A percentile compares a stretch with the other conserved stretches of the same genome.
Evolutionary conservation across 768 basidiomycete genomes (phyloP).

Genomic region (Tephrocybe sp.): DNA sequence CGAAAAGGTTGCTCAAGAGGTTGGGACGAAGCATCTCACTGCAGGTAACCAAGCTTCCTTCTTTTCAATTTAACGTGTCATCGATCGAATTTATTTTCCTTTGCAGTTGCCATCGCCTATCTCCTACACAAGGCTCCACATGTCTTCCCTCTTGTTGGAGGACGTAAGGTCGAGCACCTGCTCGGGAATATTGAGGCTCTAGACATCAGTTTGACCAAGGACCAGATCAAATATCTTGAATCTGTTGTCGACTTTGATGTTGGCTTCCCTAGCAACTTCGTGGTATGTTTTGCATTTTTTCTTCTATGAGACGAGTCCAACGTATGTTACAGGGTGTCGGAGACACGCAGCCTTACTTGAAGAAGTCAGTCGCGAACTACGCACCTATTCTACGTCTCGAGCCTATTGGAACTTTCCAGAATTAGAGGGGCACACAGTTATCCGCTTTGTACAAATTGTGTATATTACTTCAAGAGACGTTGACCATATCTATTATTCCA

Average conservation of each 20-base stretch:
- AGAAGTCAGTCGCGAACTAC: too few relatives aligned
- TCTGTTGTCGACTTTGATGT: conserved; percentile 34
- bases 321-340: too few relatives aligned
- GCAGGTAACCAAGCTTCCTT: conserved; percentile 41
- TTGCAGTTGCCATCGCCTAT: conserved; percentile 46
- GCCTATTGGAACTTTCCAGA: too few relatives aligned
- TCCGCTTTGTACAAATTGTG: too few relatives aligned
- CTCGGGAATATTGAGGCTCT: conserved; percentile 47
- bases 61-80: too few relatives aligned
- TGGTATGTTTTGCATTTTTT: conserved; percentile 22
- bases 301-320: too few relatives aligned
- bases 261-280: conserved; percentile 37
- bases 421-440: too few relatives aligned
- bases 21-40: conserved; percentile 45
- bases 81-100: neutral
- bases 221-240: conserved; percentile 45
- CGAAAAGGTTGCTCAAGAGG: too few relatives aligned
- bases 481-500: too few relatives aligned
- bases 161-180: conserved; percentile 51
- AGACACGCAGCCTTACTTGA: too few relatives aligned
- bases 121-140: conserved; percentile 52
- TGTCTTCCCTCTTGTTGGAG: conserved; percentile 50
- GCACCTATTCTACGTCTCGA: too few relatives aligned
- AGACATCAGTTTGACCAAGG: conserved; percentile 34
- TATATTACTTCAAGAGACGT: too few relatives aligned